These are phyloP conservation scores for Lipomyces chichibuensis DNA, from an alignment of 805 yeast species.

Conservation along the genomic window DNA sequence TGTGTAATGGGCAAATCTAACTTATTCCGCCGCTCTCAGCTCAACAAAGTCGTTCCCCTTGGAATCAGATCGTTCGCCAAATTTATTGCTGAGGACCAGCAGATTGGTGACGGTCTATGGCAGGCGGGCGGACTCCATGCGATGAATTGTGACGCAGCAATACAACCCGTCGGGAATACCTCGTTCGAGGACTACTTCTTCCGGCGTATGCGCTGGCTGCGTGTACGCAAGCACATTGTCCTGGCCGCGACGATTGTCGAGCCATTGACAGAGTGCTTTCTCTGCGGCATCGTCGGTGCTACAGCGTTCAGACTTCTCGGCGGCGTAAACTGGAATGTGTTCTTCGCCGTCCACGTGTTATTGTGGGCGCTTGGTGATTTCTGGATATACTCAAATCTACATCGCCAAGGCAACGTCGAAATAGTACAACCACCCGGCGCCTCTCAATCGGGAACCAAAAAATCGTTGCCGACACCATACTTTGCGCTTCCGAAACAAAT, in stretches of 20 bases:
- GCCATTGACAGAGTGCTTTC: slow-evolving; percentile 79
- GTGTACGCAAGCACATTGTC: slow-evolving; percentile 88
- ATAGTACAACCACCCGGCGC: slow-evolving; percentile 25
- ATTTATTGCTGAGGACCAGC: slow-evolving; percentile 89
- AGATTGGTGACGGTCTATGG: slow-evolving; percentile 89
- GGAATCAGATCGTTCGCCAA: slow-evolving; percentile 73
- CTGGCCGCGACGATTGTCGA: slow-evolving; percentile 79
- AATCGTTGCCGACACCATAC: slow-evolving; percentile 42
- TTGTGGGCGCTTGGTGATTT: slow-evolving; percentile 71
- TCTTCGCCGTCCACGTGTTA: slow-evolving; percentile 57
- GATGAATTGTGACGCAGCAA: slow-evolving; percentile 73
- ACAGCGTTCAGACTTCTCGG: slow-evolving; percentile 56
- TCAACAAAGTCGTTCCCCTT: slow-evolving; percentile 45
- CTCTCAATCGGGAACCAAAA: slow-evolving; percentile 38
- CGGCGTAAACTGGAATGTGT: slow-evolving; percentile 41
- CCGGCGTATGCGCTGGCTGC: slow-evolving; percentile 79
- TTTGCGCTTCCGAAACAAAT: slow-evolving; percentile 35
- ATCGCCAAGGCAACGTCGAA: slow-evolving; percentile 40
- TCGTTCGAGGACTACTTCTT: slow-evolving; percentile 58
- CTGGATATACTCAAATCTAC: slow-evolving; percentile 56
- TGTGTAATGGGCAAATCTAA: slow-evolving; percentile 92
- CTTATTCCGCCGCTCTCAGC: slow-evolving; percentile 66
- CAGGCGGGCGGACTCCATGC: slow-evolving; percentile 67
- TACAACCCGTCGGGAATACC: slow-evolving; percentile 66
- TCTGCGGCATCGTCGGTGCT: slow-evolving; percentile 69